Base-by-base conservation (phyloP, 2,329 filamentous ascomycete species). In the Arthroderma sp. region DNA sequence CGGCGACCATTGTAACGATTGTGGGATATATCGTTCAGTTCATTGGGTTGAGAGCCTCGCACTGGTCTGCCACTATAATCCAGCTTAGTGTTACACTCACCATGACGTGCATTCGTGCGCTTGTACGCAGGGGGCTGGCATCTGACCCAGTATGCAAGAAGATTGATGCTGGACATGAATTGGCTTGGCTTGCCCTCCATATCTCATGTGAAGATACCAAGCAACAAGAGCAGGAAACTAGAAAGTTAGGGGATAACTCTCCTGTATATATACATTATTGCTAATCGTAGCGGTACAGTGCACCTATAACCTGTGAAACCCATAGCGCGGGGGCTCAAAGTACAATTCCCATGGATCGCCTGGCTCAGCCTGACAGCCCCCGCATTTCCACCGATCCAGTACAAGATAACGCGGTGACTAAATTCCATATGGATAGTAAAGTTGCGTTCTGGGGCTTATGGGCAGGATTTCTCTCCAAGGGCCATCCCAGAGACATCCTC, bases 21-120 rank as follows among this genome's bases (percentile, higher is more conserved):
- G 31, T 38, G 4, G 59, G 59, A 1, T 62, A 56, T 42, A 29
- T 61, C 6, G 34, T 50, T 1, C 59, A 61, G 38, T 61, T 61
- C 27, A 45, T 55, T 9, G 58, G 57, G 3, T 40, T 58, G 15
- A 51, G 56, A 3, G 52, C 46, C 1, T 52, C 56, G 50, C 53
- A 60, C 39, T 59, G 54, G 53, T 56, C 56, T 1, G 52, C 46
- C 1, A 47, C 55, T 4, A 37, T 60, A 27, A 47, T 45, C 5
- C 57, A 59, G 29, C 55, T 61, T n/a, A 53, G 28, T 0, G 51
- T 49, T 6, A 53, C 49, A 1, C 1, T 55, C 6, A 8, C 55
- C 3, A 61, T 61, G 58, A 51, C 50, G 6, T 31, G 38, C 9
- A 15, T 58, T 4, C 52, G 59, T 31, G 52, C 54, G 5, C 48